Percentiles rank a stretch among this genome's conserved stretches.
Conservation (phyloP, 495 filamentous ascomycete genomes). For the Cercophora sp. region DNA sequence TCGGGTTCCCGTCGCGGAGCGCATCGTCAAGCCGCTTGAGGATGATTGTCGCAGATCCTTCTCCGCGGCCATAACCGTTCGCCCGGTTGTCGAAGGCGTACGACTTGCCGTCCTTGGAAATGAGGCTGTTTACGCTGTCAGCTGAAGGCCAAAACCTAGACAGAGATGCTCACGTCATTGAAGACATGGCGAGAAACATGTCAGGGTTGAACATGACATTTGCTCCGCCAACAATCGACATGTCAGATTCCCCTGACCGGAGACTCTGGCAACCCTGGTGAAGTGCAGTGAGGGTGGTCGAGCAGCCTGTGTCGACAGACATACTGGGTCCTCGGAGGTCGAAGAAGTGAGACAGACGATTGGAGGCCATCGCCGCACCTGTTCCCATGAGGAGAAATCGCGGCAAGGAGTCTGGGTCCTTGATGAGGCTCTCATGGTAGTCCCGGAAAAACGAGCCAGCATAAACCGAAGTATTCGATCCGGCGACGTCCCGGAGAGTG, state of each 20-base stretch:
- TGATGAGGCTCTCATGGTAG: constrained; percentile 39
- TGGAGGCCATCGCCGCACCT: constrained; percentile 44
- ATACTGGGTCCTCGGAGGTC: constrained; percentile 53
- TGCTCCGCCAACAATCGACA: constrained; percentile 44
- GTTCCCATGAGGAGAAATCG: constrained; percentile 52
- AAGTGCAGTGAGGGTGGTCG: constrained; percentile 48
- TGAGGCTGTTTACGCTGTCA: constrained; percentile 17
- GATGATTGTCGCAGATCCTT: constrained; percentile 50
- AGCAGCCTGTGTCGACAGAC: constrained; percentile 59
- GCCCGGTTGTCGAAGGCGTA: constrained; percentile 49
- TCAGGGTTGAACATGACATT: constrained; percentile 33
- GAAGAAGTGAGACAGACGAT: constrained; percentile 56
- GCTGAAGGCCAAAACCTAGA: too few species aligned
- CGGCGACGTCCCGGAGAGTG: constrained; percentile 28
- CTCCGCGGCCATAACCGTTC: constrained; percentile 63
- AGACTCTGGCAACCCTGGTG: constrained; percentile 49
- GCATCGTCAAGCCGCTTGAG: constrained; percentile 59
- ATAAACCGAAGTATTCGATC: constrained; percentile 41
- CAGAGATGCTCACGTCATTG: too few species aligned
- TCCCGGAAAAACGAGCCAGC: constrained; percentile 43
- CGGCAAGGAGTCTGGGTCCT: constrained; percentile 25
- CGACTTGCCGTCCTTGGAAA: constrained; percentile 31
- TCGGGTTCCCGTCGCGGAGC: constrained; percentile 48
- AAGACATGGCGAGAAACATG: constrained; percentile 34
- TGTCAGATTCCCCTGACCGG: constrained; percentile 43